Conservation (phyloP, 805 yeast genomes). For the Yarrowia hollandica region DNA sequence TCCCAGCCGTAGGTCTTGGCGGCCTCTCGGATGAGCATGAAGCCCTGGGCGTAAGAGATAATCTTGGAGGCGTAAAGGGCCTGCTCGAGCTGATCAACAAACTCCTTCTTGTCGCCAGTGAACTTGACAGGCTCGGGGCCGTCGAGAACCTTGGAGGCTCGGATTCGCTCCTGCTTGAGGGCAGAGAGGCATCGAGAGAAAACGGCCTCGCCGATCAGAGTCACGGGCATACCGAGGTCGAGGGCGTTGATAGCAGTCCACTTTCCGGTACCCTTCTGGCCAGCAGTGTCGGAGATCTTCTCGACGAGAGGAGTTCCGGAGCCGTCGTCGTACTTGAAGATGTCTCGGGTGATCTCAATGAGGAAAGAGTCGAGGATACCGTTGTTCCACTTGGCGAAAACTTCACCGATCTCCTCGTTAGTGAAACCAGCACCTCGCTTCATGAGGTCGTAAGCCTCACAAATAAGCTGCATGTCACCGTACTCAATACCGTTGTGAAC, state of each 20-base stretch:
- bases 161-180: conserved; percentile 83
- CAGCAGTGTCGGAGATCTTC: conserved; percentile 95
- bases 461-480: conserved; percentile 99
- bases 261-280: conserved; percentile 99
- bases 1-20: conserved; percentile 96
- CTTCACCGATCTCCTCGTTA: conserved; percentile 90
- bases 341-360: conserved; percentile 95
- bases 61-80: conserved; percentile 98
- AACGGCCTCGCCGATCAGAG: conserved; percentile 98
- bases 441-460: conserved; percentile 96
- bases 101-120: conserved; percentile 73
- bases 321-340: conserved; percentile 80
- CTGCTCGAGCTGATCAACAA: conserved; percentile 93
- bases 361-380: conserved; percentile 98
- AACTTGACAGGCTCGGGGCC: conserved; percentile 75
- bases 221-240: conserved; percentile 97
- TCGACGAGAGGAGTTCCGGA: conserved; percentile 94
- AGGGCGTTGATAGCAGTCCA: conserved; percentile 99
- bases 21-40: conserved; percentile 98
- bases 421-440: conserved; percentile 90
- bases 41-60: conserved; percentile 98
- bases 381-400: conserved; percentile 89
- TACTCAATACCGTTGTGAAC: conserved; percentile 99
- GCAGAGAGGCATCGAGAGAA: conserved; percentile 95
- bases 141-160: conserved; percentile 73